Conservation (phyloP, 495 filamentous ascomycete species). For the Podospora didyma region DNA sequence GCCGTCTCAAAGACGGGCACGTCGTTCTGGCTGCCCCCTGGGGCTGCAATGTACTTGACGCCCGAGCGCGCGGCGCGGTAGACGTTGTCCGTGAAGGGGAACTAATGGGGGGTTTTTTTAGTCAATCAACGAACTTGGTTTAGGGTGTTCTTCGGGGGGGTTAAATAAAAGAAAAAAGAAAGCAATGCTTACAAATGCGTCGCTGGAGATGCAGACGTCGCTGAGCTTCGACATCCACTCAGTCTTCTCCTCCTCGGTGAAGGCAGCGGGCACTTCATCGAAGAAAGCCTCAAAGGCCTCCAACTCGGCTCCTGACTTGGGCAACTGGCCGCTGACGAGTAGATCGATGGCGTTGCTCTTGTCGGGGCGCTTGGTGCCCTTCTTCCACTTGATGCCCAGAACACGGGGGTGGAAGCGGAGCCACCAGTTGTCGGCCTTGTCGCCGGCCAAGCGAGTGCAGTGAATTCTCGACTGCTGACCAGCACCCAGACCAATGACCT, state of each 20-base stretch:
- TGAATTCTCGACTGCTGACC: conserved; percentile 97
- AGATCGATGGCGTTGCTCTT: conserved; percentile 98
- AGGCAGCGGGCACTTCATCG: conserved; percentile 80
- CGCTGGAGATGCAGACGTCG: conserved; percentile 82
- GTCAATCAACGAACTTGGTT: conserved; percentile 9
- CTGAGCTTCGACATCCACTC: conserved; percentile 76
- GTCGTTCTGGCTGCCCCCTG: conserved; percentile 92
- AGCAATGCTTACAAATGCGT: conserved; percentile 96
- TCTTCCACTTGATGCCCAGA: conserved; percentile 89
- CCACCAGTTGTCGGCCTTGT: conserved; percentile 99
- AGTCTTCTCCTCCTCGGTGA: conserved; percentile 78
- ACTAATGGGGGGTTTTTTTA: conserved; percentile 42
- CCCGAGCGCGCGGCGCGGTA: conserved; percentile 85
- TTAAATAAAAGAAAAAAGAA: conserved; percentile 17
- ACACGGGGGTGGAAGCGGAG: conserved; percentile 90
- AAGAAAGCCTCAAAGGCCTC: conserved; percentile 85
- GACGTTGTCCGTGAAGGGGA: conserved; percentile 97
- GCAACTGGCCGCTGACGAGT: conserved; percentile 83
- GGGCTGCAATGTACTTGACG: conserved; percentile 92
- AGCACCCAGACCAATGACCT: conserved; percentile 89
- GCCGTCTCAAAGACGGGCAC: conserved; percentile 83
- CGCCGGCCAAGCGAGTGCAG: conserved; percentile 96
- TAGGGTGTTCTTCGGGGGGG: background rate
- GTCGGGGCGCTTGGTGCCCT: conserved; percentile 90
- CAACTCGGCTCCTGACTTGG: conserved; percentile 73